A percentile compares a stretch with the other conserved stretches of the same genome.
These are phyloP conservation scores for Neolentinus lepideus DNA, from an alignment of 1,284 basidiomycete genomes.

Conservation along the genomic window DNA sequence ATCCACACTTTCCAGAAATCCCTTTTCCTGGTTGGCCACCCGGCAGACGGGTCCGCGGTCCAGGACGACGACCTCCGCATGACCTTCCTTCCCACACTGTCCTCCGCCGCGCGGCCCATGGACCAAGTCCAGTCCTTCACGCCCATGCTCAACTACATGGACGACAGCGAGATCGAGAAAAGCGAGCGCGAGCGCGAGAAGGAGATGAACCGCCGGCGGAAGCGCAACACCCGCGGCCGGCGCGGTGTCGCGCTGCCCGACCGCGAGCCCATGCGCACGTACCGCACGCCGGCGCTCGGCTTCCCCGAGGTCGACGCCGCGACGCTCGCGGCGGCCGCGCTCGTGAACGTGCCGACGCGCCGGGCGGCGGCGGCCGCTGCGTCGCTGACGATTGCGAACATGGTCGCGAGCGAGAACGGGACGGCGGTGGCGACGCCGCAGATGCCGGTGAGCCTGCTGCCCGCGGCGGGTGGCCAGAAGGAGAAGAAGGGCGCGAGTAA, in stretches of 20 bases:
- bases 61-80: slow-evolving; percentile 90
- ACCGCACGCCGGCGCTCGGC: slow-evolving; percentile 80
- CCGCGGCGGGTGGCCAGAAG: slow-evolving; percentile 35
- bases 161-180: slow-evolving; percentile 82
- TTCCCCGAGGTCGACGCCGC: slow-evolving; percentile 74
- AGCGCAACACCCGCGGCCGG: slow-evolving; percentile 84
- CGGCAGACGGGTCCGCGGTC: slow-evolving; percentile 71
- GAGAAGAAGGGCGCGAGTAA: slow-evolving; percentile 42
- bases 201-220: slow-evolving; percentile 79
- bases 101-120: slow-evolving; percentile 62
- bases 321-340: slow-evolving; percentile 53
- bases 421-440: slow-evolving; percentile 43
- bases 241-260: slow-evolving; percentile 90
- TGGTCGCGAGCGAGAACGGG: slow-evolving; percentile 79
- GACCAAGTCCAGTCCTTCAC: slow-evolving; percentile 79
- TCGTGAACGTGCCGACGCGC: slow-evolving; percentile 59
- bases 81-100: slow-evolving; percentile 81
- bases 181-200: slow-evolving; percentile 93
- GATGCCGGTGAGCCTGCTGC: slow-evolving; percentile 10
- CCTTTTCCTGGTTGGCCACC: slow-evolving; percentile 86
- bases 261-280: slow-evolving; percentile 88
- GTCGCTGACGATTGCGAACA: slow-evolving; percentile 71
- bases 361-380: slow-evolving; percentile 84
- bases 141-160: slow-evolving; percentile 84
- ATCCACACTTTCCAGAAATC: slow-evolving; percentile 89